Evolutionary conservation across 768 basidiomycete genomes (phyloP), one percentile per base, ranked within the genome.

Genomic region (Russula brevipes): DNA sequence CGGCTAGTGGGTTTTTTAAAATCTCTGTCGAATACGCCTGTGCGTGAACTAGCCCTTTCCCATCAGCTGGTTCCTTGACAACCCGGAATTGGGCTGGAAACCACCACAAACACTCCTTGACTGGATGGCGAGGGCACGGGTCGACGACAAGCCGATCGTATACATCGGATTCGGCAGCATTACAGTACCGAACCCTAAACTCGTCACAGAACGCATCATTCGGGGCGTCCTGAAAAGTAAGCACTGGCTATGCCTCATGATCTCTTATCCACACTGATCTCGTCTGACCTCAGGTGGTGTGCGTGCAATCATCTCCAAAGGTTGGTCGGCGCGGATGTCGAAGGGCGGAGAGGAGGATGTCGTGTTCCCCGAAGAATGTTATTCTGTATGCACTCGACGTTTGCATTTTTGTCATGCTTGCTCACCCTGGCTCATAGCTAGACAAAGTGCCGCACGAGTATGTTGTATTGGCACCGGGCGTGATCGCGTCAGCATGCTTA

Each of bases 111-210:
- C 74, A 10, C 76, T 88, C 1, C 56, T 82, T 2, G 74, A 75
- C 11, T 88, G 82, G 73, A 86, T 88, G 75, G 70, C 70, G 35
- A 79, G 81, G 65, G 86, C 87, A 4, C 76, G 80, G 14, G 64
- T 63, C 3, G 85, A 87, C 60, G 73, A 74, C 1, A 85, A 84
- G 69, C 76, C 85, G 0, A 77, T 88, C 51, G 86, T 88, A 3
- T 88, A 88, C 69, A 86, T 88, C 54, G 85, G 86, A 3, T 87
- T 87, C 65, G 86, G 86, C 1, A 85, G 82, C 38, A 86, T 88
- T 60, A 85, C 84, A 5, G 85, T 88, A 2, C 84, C 85, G 9
- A 70, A 81, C 67, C 83, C 85, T 1, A 76, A 77, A 54, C 76
- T 76, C 7, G 77, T 86, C 65, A 84, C 85, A 2, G 74, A 76